Evolutionary conservation across 2,329 filamentous ascomycete species (phyloP).

Genomic region (Alternaria angustiovoidea): DNA sequence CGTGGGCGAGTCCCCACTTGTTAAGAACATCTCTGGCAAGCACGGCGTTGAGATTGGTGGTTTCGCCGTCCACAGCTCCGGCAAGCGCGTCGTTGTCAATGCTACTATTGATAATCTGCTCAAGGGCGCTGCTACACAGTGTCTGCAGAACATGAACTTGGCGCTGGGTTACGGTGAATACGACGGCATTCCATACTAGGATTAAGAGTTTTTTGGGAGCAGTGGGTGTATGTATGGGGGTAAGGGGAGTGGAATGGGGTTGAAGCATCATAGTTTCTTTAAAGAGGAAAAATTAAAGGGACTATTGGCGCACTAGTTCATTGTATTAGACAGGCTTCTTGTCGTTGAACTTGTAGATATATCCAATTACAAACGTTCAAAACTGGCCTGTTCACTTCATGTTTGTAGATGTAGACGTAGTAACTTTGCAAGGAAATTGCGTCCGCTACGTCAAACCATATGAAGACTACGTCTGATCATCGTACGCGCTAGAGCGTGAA

Average conservation of each 20-base stretch:
- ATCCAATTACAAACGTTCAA: constrained; percentile 16
- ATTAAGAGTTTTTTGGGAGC: too few species aligned
- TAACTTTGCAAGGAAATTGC: too few species aligned
- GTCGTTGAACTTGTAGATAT: constrained; percentile 17
- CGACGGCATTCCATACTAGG: constrained; percentile 75
- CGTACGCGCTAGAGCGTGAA: background rate
- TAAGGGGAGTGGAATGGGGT: background rate
- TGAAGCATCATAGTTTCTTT: constrained; percentile 4
- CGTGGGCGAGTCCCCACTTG: constrained; percentile 82
- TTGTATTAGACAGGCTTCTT: constrained; percentile 12
- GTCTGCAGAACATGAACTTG: constrained; percentile 94
- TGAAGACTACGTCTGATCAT: too few species aligned
- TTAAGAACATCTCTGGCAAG: constrained; percentile 83
- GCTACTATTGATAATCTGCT: constrained; percentile 92
- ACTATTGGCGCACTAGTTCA: constrained; percentile 9
- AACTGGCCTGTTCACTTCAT: background rate
- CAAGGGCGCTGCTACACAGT: constrained; percentile 93
- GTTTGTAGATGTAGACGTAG: too few species aligned
- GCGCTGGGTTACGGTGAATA: constrained; percentile 89
- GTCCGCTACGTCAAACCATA: too few species aligned
- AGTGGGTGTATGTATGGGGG: background rate
- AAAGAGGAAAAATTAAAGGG: background rate
- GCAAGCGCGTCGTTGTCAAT: constrained; percentile 92
- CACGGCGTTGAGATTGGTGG: constrained; percentile 94
- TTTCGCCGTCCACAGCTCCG: constrained; percentile 89